Base-by-base conservation (phyloP, 495 filamentous ascomycete genomes). In the Penicillium robsamsonii region DNA sequence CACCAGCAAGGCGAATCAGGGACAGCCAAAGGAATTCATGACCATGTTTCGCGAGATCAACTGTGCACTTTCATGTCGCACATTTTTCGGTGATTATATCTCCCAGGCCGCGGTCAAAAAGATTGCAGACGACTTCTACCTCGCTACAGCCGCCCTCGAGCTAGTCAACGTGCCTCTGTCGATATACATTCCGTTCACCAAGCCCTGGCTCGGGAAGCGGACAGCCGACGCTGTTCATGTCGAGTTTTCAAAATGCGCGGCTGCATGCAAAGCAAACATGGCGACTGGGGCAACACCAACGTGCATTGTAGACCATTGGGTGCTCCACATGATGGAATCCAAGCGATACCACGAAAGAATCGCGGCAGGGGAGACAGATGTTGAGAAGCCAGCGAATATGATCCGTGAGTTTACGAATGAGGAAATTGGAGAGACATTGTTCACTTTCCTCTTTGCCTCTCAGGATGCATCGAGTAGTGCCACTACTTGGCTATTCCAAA, bases 371-470 rank as follows among this genome's bases (percentile, higher is more conserved):
- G 81, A 87, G 53, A 79, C 86, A 44, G 75, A 79, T 12, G 63
- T 81, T 3, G 84, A 86, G 67, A 95, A 93, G 77, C 91, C 91
- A 11, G 75, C 81, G 5, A 86, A 84, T 62, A 70, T 96, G 22
- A 81, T 96, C 53, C 86, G 92, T 44, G 81, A 87, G 22, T 97
- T 97, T 69, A 85, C 84, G 63, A 87, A 96, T 59, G 86, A 87
- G 52, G 93, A 97, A 67, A 96, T 97, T 64, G 77, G 88, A 24
- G 88, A 92, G 78, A 96, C 93, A 1, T 57, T 97, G 46, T 94
- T 96, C 76, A 96, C 93, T 37, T 96, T 97, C 79, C 83, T 97
- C 40, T 97, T 97, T 72, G 93, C 93, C 38, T 93, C 89, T 29
- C 93, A 97, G 73, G 93, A 97, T 65, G 93, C 93, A 33, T 92